A percentile compares a stretch with the other conserved stretches of the same genome.
Conservation (phyloP, 257 asterid genomes). For the Datura wrightii region DNA sequence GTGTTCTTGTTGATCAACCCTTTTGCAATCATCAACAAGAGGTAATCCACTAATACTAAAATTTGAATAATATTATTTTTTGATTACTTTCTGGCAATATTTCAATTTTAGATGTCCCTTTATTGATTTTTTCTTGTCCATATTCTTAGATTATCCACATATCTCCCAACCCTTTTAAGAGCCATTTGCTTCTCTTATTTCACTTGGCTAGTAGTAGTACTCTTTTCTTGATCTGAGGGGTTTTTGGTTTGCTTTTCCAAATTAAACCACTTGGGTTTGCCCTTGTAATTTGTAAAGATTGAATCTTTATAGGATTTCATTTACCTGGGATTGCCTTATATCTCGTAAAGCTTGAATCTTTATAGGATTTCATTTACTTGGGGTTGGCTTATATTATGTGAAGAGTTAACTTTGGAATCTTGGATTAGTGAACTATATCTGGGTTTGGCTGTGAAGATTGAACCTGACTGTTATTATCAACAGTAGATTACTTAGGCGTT, state of each 20-base stretch:
- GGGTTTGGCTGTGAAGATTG: conserved; percentile 19
- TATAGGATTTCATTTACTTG: conserved; percentile 30
- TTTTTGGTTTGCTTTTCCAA: conserved; percentile 26
- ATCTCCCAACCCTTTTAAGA: conserved; percentile 34
- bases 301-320: conserved; percentile 25
- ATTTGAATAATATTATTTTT: neutral
- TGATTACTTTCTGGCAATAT: conserved; percentile 23
- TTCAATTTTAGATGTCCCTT: conserved; percentile 1
- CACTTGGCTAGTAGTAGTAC: conserved; percentile 17
- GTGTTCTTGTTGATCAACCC: conserved; percentile 5
- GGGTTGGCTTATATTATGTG: conserved; percentile 20
- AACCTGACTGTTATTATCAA: conserved; percentile 18
- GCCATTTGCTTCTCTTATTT: conserved; percentile 32
- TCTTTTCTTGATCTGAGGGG: conserved; percentile 24
- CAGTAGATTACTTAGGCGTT: conserved; percentile 47
- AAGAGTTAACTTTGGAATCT: conserved; percentile 8
- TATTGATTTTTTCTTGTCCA: conserved; percentile 44
- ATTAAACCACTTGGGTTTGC: conserved; percentile 13
- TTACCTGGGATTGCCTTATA: conserved; percentile 34
- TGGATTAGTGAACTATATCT: neutral
- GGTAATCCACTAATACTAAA: neutral
- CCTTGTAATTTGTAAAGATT: neutral
- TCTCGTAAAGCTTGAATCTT: conserved; percentile 5
- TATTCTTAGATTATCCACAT: conserved; percentile 47
- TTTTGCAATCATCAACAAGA: conserved; percentile 12